Base-by-base conservation (phyloP, 768 basidiomycete species). In the Chalciporus pseudorubinellus region DNA sequence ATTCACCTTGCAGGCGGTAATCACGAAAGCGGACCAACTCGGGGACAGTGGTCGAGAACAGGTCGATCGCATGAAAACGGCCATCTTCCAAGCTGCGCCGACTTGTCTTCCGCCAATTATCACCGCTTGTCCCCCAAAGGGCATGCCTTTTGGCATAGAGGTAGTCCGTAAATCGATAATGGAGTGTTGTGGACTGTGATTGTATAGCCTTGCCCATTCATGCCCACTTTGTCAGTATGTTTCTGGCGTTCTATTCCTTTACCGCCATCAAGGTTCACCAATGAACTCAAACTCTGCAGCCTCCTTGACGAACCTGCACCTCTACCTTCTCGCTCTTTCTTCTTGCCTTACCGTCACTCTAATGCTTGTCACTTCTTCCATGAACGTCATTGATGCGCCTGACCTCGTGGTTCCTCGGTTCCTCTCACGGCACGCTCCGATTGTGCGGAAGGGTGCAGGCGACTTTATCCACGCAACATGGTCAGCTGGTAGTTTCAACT, bases 1-100 rank as follows among this genome's bases (percentile, higher is more conserved):
- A 72, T 83, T 82, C 64, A 85, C 85, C 0, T 50, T 90, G 2
- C 89, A 91, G 59, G 75, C 86, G 2, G 71, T 91, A 51, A 78
- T 90, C 57, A 89, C 89, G 39, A 89, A 89, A 67, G 77, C 75
- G 1, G 88, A 91, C 64, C 68, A 68, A 4, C 71, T 87, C 5
- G 14, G 56, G 12, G 59, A 66, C 8, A 59, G 72, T 21, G 65
- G 77, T 3, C 52, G 67, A 9, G 51, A 62, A 12, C 67, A 66
- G 1, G 63, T 87, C 26, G 59, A 69, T 22, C 64, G 65, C 39
- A 75, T 87, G 47, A 74, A 70, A 50, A 64, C 72, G 46, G 73
- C 78, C 21, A 82, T 90, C 57, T 80, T 77, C 60, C 70, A 77
- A 24, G 60, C 64, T 1, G 72, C 75, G 7, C 84, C 87, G 6